Percentiles rank a stretch among this genome's conserved stretches.
Conservation (phyloP, 1,284 basidiomycete genomes). For the Fereydounia khargensis region DNA sequence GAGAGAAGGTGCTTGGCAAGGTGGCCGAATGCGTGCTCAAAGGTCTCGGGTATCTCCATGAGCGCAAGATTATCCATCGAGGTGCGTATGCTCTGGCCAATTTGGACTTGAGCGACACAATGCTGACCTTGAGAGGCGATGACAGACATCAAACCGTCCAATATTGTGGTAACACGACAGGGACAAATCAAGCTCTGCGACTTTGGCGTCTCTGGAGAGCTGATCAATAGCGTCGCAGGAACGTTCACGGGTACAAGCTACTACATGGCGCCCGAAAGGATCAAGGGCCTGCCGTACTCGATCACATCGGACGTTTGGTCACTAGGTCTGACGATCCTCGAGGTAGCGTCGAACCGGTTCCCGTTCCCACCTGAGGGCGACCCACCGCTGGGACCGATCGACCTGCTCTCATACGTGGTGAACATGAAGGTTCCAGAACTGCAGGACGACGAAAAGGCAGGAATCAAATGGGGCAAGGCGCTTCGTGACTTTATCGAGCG, state of each 20-base stretch:
- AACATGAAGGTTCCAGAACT: conserved; percentile 77
- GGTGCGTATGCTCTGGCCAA: conserved; percentile 36
- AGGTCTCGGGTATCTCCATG: conserved; percentile 88
- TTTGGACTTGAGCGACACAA: too few relatives aligned
- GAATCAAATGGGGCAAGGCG: conserved; percentile 71
- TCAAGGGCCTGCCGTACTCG: conserved; percentile 81
- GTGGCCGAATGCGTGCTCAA: conserved; percentile 87
- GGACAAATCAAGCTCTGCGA: conserved; percentile 90
- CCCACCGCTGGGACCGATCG: conserved; percentile 72
- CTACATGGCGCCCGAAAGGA: conserved; percentile 98
- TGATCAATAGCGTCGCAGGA: conserved; percentile 83
- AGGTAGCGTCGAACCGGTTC: conserved; percentile 90
- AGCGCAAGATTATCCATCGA: conserved; percentile 86
- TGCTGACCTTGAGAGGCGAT: too few relatives aligned
- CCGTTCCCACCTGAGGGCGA: conserved; percentile 84
- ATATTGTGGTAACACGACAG: conserved; percentile 80
- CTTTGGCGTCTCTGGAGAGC: conserved; percentile 94
- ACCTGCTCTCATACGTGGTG: conserved; percentile 88
- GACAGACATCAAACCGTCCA: conserved; percentile 92
- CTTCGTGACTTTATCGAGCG: conserved; percentile 91
- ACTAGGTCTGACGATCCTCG: conserved; percentile 84
- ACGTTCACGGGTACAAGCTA: conserved; percentile 96
- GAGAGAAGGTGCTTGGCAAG: conserved; percentile 87
- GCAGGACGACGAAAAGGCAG: conserved; percentile 63
- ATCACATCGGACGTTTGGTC: conserved; percentile 99